These are phyloP conservation scores for Mercurialis annua DNA, from an alignment of 345 rosid species.

Conservation along the genomic window DNA sequence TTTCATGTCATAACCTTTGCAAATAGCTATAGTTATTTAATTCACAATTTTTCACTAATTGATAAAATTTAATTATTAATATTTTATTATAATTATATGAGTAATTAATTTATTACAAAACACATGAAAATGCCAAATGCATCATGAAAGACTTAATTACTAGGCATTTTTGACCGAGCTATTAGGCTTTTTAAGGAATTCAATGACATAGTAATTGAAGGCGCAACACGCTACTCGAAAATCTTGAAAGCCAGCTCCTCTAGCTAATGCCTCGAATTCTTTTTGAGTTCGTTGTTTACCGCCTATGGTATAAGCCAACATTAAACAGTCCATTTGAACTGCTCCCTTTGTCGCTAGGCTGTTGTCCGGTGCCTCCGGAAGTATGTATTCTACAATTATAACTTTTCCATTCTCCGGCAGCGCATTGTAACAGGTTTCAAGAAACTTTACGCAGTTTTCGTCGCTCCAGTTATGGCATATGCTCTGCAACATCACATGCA, in stretches of 20 bases:
- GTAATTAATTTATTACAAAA: too few species aligned
- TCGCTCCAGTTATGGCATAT: conserved; percentile 97
- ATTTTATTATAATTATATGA: too few species aligned
- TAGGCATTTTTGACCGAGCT: too few species aligned
- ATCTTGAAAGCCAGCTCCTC: conserved; percentile 69
- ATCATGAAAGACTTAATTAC: too few species aligned
- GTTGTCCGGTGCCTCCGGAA: conserved; percentile 71
- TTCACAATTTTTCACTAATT: too few species aligned
- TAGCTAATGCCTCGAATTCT: conserved; percentile 79
- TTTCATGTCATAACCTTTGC: too few species aligned
- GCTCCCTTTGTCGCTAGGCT: conserved; percentile 62
- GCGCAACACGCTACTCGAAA: conserved; percentile 59
- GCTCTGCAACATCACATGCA: conserved; percentile 50
- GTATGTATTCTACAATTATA: conserved; percentile 66
- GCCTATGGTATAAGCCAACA: conserved; percentile 94
- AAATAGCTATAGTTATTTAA: too few species aligned
- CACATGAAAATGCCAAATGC: too few species aligned
- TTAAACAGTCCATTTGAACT: conserved; percentile 70
- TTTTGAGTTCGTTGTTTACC: conserved; percentile 86
- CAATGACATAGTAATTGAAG: conserved; percentile 61
- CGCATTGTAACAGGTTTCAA: conserved; percentile 70
- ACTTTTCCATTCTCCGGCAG: conserved; percentile 78
- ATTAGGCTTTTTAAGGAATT: conserved; percentile 51
- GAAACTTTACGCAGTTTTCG: conserved; percentile 55
- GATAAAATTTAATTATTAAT: too few species aligned